Evolutionary conservation across 805 yeast species (phyloP).

Genomic region (Candida jianshihensis): DNA sequence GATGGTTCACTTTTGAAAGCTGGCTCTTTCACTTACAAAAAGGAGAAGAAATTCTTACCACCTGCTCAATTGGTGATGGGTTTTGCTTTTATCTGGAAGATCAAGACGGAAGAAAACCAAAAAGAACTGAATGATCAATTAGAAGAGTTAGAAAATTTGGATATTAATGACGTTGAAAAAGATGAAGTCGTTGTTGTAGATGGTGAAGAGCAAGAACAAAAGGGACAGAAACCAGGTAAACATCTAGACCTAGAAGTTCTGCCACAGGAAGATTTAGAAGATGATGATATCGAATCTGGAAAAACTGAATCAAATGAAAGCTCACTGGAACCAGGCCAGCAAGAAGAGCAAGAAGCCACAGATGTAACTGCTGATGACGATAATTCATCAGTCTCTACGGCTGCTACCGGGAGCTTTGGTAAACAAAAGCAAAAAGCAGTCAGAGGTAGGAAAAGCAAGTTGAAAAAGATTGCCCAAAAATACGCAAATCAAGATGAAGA

Average conservation of each 20-base stretch:
- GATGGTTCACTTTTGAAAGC: conserved; percentile 53
- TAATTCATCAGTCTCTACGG: conserved; percentile 1
- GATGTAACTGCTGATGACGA: conserved; percentile 1
- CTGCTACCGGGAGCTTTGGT: not conserved
- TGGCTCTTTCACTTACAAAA: conserved; percentile 51
- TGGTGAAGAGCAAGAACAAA: conserved; percentile 9
- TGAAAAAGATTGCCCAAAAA: conserved; percentile 75
- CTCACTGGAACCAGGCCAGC: conserved; percentile 1
- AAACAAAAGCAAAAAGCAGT: conserved; percentile 33
- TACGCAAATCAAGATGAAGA: conserved; percentile 92
- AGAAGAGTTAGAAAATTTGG: conserved; percentile 16
- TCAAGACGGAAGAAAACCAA: conserved; percentile 49
- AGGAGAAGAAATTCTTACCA: conserved; percentile 54
- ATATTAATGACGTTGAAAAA: conserved; percentile 8
- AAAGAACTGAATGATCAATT: conserved; percentile 25
- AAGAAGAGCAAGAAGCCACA: conserved; percentile 5
- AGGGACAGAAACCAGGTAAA: too few relatives aligned
- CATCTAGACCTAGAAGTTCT: conserved; percentile 18
- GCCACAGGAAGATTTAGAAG: conserved; percentile 7
- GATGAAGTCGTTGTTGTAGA: conserved; percentile 3
- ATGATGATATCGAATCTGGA: not conserved
- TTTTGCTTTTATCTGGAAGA: conserved; percentile 69
- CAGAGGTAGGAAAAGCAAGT: conserved; percentile 80
- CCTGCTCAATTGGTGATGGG: conserved; percentile 91
- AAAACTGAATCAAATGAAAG: not conserved